A percentile compares a stretch with the other conserved stretches of the same genome.
These are phyloP conservation scores for Mentha longifolia DNA, from an alignment of 257 asterid genomes.

Conservation along the genomic window DNA sequence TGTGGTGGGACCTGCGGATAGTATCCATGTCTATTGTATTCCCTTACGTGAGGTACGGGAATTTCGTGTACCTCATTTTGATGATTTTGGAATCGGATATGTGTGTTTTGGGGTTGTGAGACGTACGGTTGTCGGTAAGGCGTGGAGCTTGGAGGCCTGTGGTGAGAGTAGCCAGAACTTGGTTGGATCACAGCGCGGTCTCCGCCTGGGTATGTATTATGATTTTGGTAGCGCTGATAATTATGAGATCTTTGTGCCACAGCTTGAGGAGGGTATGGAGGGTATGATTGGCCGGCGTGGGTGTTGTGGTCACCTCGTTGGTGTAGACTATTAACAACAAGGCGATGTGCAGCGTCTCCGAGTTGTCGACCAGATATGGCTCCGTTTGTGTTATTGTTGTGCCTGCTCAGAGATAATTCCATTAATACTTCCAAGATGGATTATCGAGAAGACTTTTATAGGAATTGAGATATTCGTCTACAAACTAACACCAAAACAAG, in stretches of 20 bases:
- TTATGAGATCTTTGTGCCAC: constrained; percentile 41
- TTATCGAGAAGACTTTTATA: neutral
- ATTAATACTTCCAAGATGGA: constrained; percentile 13
- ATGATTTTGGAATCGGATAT: constrained; percentile 46
- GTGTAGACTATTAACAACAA: constrained; percentile 77
- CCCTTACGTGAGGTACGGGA: constrained; percentile 43
- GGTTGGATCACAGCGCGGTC: constrained; percentile 38
- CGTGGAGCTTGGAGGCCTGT: constrained; percentile 39
- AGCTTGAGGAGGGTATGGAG: constrained; percentile 46
- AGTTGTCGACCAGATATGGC: constrained; percentile 78
- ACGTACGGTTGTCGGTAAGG: constrained; percentile 53
- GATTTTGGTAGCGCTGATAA: constrained; percentile 39
- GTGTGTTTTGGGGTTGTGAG: constrained; percentile 43
- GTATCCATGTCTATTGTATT: constrained; percentile 53
- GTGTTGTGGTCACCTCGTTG: constrained; percentile 42
- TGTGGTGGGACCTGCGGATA: constrained; percentile 45
- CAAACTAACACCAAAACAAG: constrained; percentile 8
- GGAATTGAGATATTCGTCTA: constrained; percentile 17
- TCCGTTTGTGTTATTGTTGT: constrained; percentile 44
- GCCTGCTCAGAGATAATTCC: constrained; percentile 43
- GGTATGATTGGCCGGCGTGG: constrained; percentile 42
- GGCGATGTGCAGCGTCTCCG: constrained; percentile 92
- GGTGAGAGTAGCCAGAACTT: constrained; percentile 55
- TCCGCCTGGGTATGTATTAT: constrained; percentile 40
- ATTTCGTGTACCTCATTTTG: constrained; percentile 37